Evolutionary conservation across 2,329 filamentous ascomycete genomes (phyloP).

Genomic region (Alternaria triticimaculans): DNA sequence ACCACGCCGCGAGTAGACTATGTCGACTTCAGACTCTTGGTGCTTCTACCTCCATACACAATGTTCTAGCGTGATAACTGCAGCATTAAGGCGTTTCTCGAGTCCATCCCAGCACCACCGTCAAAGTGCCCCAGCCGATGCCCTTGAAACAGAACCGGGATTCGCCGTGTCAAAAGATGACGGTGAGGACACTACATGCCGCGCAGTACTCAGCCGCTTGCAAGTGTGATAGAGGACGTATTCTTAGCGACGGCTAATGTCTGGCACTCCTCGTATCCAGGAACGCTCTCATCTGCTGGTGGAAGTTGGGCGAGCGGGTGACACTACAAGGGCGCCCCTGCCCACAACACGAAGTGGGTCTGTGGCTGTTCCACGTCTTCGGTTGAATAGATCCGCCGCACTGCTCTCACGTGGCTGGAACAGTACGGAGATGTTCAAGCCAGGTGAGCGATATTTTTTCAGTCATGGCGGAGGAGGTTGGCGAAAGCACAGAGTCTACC

Average conservation of each 20-base stretch:
- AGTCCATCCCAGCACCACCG: background rate
- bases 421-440: conserved; percentile 18
- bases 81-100: background rate
- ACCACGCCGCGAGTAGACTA: conserved; percentile 17
- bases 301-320: conserved; percentile 31
- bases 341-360: conserved; percentile 25
- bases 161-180: background rate
- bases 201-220: background rate
- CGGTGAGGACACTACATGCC: background rate
- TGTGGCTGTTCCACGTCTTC: conserved; percentile 36
- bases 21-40: background rate
- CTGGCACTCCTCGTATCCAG: conserved; percentile 23
- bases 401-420: conserved; percentile 40
- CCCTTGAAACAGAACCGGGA: background rate
- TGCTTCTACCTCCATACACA: background rate
- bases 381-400: conserved; percentile 35
- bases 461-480: conserved; percentile 24
- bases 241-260: conserved; percentile 27
- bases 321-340: conserved; percentile 39
- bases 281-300: conserved; percentile 27
- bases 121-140: background rate
- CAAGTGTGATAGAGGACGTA: background rate
- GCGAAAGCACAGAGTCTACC: conserved; percentile 16
- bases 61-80: conserved; percentile 1
- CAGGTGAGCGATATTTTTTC: conserved; percentile 7